Conservation (phyloP, 176 grass and related monocot species). For the Aegilops sharonensis region DNA sequence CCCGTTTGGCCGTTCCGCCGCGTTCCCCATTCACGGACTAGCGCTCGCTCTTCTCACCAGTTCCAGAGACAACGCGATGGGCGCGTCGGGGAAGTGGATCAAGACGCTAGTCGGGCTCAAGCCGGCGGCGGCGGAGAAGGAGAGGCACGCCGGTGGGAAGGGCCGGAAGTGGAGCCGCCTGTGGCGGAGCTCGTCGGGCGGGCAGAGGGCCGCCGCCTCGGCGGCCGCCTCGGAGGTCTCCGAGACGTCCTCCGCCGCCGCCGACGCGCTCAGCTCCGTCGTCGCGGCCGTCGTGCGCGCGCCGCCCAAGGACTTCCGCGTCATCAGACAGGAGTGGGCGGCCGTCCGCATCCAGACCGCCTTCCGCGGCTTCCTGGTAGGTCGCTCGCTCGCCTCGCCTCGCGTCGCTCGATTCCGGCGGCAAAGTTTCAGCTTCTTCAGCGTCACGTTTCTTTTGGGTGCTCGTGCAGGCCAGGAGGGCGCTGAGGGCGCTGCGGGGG, state of each 20-base stretch:
- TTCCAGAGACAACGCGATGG: conserved; percentile 33
- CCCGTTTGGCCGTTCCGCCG: conserved; percentile 4
- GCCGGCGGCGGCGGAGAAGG: conserved; percentile 41
- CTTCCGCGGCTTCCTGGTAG: conserved; percentile 81
- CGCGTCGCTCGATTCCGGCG: neutral
- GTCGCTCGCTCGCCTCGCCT: neutral
- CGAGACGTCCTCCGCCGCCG: conserved; percentile 43
- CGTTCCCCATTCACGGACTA: neutral
- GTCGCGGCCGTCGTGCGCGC: conserved; percentile 63
- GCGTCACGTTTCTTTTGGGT: neutral
- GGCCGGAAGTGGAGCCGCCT: conserved; percentile 67
- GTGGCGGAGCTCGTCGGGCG: conserved; percentile 59
- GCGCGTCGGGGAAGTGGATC: conserved; percentile 77
- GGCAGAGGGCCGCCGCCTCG: conserved; percentile 27
- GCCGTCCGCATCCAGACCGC: conserved; percentile 75
- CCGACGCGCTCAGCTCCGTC: conserved; percentile 52
- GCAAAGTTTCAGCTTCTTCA: neutral
- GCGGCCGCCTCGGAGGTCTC: conserved; percentile 55
- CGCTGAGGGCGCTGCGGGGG: conserved; percentile 65
- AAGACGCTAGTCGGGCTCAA: conserved; percentile 62
- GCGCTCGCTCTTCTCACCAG: neutral
- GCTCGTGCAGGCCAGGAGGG: conserved; percentile 62
- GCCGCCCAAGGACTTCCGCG: conserved; percentile 63
- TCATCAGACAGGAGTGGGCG: conserved; percentile 64
- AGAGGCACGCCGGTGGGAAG: conserved; percentile 29